Conservation (phyloP, 1,284 basidiomycete genomes). For the Salmacisia buchloeana region DNA sequence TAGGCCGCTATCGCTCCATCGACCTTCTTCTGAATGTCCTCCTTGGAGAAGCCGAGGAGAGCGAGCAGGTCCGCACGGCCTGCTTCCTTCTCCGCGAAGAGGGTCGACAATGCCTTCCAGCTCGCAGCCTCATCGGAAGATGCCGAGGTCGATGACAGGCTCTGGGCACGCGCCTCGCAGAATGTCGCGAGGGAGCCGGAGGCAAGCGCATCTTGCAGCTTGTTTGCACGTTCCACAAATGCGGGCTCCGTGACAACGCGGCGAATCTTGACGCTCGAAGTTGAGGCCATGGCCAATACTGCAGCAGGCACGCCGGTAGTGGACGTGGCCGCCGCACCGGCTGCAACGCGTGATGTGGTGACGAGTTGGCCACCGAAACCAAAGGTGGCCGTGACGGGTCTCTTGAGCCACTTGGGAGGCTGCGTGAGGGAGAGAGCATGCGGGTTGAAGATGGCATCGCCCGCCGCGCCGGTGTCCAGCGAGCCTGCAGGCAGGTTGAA, state of each 20-base stretch:
- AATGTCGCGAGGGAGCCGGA: slow-evolving; percentile 48
- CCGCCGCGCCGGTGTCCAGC: slow-evolving; percentile 41
- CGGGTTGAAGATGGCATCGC: slow-evolving; percentile 10
- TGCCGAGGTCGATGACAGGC: slow-evolving; percentile 39
- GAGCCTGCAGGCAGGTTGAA: slow-evolving; percentile 63
- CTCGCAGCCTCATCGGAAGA: slow-evolving; percentile 52
- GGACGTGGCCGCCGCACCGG: slow-evolving; percentile 32
- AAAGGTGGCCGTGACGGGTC: slow-evolving; percentile 75
- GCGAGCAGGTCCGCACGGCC: slow-evolving; percentile 84
- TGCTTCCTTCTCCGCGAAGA: slow-evolving; percentile 70
- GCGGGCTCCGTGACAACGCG: slow-evolving; percentile 64
- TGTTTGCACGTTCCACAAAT: slow-evolving; percentile 71
- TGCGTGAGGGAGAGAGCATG: slow-evolving; percentile 54
- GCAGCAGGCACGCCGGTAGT: slow-evolving; percentile 40
- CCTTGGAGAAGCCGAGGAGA: slow-evolving; percentile 86
- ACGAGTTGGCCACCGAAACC: slow-evolving; percentile 86
- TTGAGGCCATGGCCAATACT: slow-evolving; percentile 42
- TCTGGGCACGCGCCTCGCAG: slow-evolving; percentile 42
- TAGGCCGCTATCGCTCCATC: slow-evolving; percentile 73
- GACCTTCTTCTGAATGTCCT: slow-evolving; percentile 73
- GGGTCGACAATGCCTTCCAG: slow-evolving; percentile 82
- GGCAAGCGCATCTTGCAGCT: slow-evolving; percentile 66
- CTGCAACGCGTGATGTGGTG: slow-evolving; percentile 63
- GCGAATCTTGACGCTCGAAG: slow-evolving; percentile 48
- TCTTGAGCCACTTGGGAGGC: slow-evolving; percentile 89